A percentile compares a stretch with the other conserved stretches of the same genome.
Conservation (phyloP, 192 early-diverging fungal genomes). For the Coemansia sp. region DNA sequence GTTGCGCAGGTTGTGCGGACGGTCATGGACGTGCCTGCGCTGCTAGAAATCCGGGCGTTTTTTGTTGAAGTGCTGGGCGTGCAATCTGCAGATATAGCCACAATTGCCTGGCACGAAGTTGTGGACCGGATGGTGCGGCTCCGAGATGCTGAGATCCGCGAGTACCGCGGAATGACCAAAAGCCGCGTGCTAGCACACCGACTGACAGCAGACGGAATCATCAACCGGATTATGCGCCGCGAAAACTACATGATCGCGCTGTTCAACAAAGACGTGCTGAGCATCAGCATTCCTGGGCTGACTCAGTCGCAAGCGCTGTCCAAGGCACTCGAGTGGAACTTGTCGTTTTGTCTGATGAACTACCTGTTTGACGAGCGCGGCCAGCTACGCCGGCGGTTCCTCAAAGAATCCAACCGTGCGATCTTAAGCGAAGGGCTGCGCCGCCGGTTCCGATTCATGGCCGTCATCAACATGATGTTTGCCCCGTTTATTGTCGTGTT, state of each 20-base stretch:
- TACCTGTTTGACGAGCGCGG: constrained; percentile 90
- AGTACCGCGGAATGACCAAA: constrained; percentile 49
- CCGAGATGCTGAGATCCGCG: constrained; percentile 62
- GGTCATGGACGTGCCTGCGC: constrained; percentile 64
- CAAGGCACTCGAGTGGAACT: constrained; percentile 87
- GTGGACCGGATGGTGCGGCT: constrained; percentile 70
- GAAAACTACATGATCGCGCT: constrained; percentile 97
- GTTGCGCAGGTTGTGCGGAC: constrained; percentile 67
- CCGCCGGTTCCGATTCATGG: constrained; percentile 86
- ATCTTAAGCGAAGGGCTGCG: constrained; percentile 67
- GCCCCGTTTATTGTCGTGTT: constrained; percentile 86
- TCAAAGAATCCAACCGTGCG: constrained; percentile 66
- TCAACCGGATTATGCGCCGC: constrained; percentile 93
- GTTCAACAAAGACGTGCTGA: constrained; percentile 88
- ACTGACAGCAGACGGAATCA: constrained; percentile 70
- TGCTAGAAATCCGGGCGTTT: constrained; percentile 83
- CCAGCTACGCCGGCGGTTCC: constrained; percentile 73
- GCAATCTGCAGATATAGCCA: constrained; percentile 75
- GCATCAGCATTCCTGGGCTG: constrained; percentile 70
- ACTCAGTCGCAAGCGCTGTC: constrained; percentile 68
- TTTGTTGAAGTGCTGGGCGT: constrained; percentile 78
- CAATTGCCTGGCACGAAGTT: constrained; percentile 83
- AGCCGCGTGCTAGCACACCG: constrained; percentile 55
- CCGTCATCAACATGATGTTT: constrained; percentile 75
- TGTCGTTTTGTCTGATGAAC: constrained; percentile 79